phyloP scores from a whole-genome alignment of 163 green algal genomes.

The Scenedesmus sp. region DNA sequence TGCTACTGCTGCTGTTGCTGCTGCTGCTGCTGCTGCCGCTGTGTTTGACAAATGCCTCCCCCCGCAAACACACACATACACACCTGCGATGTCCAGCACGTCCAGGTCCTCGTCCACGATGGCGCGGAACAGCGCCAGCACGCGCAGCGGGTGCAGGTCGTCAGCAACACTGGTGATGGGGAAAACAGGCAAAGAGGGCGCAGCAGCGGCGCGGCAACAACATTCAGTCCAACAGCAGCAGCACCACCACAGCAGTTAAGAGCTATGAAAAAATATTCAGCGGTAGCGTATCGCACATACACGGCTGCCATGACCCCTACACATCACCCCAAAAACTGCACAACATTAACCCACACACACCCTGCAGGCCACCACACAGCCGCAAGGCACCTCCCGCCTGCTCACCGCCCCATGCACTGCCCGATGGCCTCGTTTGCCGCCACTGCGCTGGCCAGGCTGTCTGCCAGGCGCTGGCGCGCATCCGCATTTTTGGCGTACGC shows the following conservation, averaged over 20 bases:
- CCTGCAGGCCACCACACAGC: background rate
- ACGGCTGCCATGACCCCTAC: too few species aligned
- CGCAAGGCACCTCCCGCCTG: too few species aligned
- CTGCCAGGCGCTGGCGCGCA: conserved; percentile 27
- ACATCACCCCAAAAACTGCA: too few species aligned
- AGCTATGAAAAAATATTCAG: too few species aligned
- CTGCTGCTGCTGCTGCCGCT: too few species aligned
- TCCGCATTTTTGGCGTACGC: conserved; percentile 78
- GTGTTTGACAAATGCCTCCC: too few species aligned
- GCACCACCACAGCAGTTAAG: background rate
- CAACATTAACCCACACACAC: too few species aligned
- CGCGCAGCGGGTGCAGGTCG: conserved; percentile 94
- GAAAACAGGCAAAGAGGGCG: background rate
- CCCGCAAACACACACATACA: background rate
- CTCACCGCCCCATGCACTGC: background rate
- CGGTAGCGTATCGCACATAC: too few species aligned
- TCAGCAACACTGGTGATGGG: conserved; percentile 75
- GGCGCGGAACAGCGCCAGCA: conserved; percentile 76
- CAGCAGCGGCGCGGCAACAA: background rate
- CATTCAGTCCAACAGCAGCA: background rate
- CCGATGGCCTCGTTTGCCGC: conserved; percentile 87
- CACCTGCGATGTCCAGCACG: conserved; percentile 89
- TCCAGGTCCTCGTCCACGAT: conserved; percentile 89
- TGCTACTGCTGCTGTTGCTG: too few species aligned
- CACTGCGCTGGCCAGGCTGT: conserved; percentile 70